Evolutionary conservation across 352 stramenopile species (phyloP).

Genomic region (Pythium grandisporangium): DNA sequence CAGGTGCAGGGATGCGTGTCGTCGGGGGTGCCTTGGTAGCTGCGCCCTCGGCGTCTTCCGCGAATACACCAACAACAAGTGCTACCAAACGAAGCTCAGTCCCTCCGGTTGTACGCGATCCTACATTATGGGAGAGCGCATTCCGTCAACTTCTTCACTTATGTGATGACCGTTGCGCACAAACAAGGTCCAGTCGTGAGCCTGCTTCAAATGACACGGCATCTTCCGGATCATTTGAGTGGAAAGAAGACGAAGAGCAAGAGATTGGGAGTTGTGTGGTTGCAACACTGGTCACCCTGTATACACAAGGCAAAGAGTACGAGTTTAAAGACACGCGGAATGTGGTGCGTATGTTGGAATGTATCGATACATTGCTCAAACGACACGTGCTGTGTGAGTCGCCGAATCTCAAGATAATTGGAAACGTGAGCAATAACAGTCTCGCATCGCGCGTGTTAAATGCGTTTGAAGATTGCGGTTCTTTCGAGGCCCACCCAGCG

Average conservation of each 20-base stretch:
- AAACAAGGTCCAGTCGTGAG: no score
- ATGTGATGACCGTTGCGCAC: constrained; percentile 41
- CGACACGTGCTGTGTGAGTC: constrained; percentile 45
- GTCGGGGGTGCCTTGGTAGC: constrained; percentile 78
- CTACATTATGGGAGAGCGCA: constrained; percentile 53
- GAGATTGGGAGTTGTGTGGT: constrained; percentile 76
- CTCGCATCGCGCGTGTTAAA: constrained; percentile 78
- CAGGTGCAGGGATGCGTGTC: constrained; percentile 84
- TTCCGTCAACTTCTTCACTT: constrained; percentile 52
- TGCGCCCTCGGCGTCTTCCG: constrained; percentile 13
- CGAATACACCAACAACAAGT: constrained; percentile 6
- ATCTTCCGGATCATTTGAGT: constrained; percentile 12
- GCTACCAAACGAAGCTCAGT: constrained; percentile 12
- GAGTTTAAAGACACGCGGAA: constrained; percentile 64
- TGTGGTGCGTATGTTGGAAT: constrained; percentile 46
- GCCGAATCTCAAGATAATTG: constrained; percentile 15
- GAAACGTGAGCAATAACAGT: constrained; percentile 73
- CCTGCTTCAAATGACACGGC: not conserved
- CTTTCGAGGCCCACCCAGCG: constrained; percentile 44
- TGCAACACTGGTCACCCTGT: constrained; percentile 63
- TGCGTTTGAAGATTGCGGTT: constrained; percentile 74
- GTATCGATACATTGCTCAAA: constrained; percentile 56
- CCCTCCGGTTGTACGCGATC: constrained; percentile 26
- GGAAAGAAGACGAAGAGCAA: constrained; percentile 70
- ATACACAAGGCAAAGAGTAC: constrained; percentile 59